phyloP scores from a whole-genome alignment of 1,139 yeast species.

The Candida sanyaensis region DNA sequence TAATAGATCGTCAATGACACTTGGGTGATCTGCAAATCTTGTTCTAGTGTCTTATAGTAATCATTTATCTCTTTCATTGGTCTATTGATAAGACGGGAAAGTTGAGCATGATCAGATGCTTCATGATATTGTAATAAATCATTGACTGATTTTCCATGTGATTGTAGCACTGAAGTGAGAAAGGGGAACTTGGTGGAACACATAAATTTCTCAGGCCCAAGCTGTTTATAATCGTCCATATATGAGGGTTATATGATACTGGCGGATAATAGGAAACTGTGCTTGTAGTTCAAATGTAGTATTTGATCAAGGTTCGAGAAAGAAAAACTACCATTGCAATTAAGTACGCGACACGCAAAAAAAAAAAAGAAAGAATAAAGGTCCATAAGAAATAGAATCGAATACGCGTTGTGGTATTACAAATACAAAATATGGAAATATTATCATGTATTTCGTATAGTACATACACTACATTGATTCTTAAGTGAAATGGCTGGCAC shows the following conservation, averaged over 20 bases:
- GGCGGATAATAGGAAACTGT: no score
- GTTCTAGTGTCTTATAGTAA: conserved; percentile 24
- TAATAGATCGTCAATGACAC: conserved; percentile 12
- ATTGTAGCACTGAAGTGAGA: conserved; percentile 16
- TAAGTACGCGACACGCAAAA: no score
- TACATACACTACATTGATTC: background rate
- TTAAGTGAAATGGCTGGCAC: conserved; percentile 10
- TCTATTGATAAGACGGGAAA: conserved; percentile 48
- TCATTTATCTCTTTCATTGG: conserved; percentile 48
- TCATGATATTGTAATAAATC: conserved; percentile 22
- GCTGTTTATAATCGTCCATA: conserved; percentile 32
- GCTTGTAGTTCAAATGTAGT: no score
- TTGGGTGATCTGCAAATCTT: conserved; percentile 7
- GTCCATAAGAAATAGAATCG: no score
- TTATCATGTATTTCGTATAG: no score
- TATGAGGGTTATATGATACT: background rate
- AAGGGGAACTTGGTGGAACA: conserved; percentile 19
- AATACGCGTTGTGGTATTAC: background rate
- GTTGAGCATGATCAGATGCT: conserved; percentile 16
- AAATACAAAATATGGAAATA: no score
- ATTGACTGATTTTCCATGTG: conserved; percentile 25
- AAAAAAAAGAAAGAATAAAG: no score
- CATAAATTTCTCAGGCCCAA: conserved; percentile 16
- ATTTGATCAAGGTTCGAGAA: no score
- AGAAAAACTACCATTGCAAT: no score